Base-by-base conservation (phyloP, 1,284 basidiomycete genomes). In the Lignosus rhinocerotis region DNA sequence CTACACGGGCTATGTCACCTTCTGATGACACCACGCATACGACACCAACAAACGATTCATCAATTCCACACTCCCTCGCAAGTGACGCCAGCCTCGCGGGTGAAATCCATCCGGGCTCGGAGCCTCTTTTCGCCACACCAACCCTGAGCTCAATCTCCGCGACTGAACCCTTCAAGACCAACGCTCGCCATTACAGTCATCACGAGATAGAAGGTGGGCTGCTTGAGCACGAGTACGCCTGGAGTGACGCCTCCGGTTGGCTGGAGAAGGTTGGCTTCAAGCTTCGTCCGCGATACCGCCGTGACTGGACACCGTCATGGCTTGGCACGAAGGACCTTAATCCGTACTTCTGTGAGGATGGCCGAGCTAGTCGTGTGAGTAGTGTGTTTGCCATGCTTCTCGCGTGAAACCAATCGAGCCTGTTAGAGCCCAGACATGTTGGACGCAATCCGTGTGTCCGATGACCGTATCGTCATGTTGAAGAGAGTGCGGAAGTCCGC, bases 251-350 rank as follows among this genome's bases (percentile, higher is more conserved):
- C 21, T 57, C 61, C 10, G 12, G 30, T 2, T 67, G 63, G 63
- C 55, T 65, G 0, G 16, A 52, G 16, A 50, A 59, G 21, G 51
- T 31, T 5, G 65, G 65, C 0, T 66, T 65, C 39, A 53, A 53
- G 53, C 55, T 66, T 2, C 63, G 65, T 19, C 58, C 65, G 1
- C 61, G 66, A 1, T 64, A 65, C 33, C 53, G 32, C 12, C 60
- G 56, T 0, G 59, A 34, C 19, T 66, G 65, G 65, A 25, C 39
- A 8, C 61, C 63, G 6, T 63, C 61, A 1, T 65, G 63, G 63
- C 11, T 16, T 7, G 55, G 44, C 12, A 53, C 43, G 6, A 46
- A 55, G 33, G 46, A 38, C 10, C 9, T 32, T 4, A 34, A 32
- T 17, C 17, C 16, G 6, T 21, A 32, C 14, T 6, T 21, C 8